These are phyloP conservation scores for Wickerhamomyces alni DNA, from an alignment of 805 yeast species.

Conservation along the genomic window DNA sequence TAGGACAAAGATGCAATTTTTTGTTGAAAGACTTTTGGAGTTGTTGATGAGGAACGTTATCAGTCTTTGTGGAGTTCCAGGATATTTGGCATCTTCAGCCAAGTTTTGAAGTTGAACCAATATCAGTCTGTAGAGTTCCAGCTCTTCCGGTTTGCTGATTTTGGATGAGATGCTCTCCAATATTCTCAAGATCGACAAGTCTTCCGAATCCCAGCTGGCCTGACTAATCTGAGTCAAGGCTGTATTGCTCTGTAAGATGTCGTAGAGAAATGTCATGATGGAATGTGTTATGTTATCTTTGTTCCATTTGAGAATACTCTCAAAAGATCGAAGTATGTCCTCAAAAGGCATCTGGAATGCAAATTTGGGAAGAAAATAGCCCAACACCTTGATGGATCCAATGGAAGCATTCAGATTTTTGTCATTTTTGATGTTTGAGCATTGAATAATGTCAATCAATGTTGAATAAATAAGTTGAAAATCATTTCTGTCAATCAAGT, in stretches of 20 bases:
- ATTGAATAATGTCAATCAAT: conserved; percentile 13
- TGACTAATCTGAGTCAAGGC: conserved; percentile 30
- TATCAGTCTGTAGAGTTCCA: conserved; percentile 28
- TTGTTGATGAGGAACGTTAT: conserved; percentile 35
- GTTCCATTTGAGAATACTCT: conserved; percentile 28
- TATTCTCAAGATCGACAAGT: conserved; percentile 9
- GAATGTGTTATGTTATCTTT: conserved; percentile 35
- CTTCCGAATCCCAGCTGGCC: conserved; percentile 34
- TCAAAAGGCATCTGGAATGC: conserved; percentile 24
- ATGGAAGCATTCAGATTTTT: conserved; percentile 27
- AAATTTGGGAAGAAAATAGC: conserved; percentile 22
- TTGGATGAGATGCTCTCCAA: conserved; percentile 16
- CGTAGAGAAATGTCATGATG: conserved; percentile 33
- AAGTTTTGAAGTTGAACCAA: conserved; percentile 30
- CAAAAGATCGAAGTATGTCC: conserved; percentile 28
- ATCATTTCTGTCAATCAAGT: conserved; percentile 22
- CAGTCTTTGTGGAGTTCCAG: conserved; percentile 37
- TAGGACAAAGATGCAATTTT: conserved; percentile 38
- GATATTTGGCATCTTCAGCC: conserved; percentile 26
- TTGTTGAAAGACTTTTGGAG: conserved; percentile 30
- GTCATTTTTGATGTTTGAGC: conserved; percentile 10
- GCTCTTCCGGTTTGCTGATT: conserved; percentile 25
- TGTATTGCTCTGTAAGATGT: conserved; percentile 29
- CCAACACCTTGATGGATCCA: conserved; percentile 35
- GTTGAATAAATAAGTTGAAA: conserved; percentile 10